A percentile compares a stretch with the other conserved stretches of the same genome.
These are phyloP conservation scores for Setomelanomma holmii DNA, from an alignment of 2,329 filamentous ascomycete species.

Conservation along the genomic window DNA sequence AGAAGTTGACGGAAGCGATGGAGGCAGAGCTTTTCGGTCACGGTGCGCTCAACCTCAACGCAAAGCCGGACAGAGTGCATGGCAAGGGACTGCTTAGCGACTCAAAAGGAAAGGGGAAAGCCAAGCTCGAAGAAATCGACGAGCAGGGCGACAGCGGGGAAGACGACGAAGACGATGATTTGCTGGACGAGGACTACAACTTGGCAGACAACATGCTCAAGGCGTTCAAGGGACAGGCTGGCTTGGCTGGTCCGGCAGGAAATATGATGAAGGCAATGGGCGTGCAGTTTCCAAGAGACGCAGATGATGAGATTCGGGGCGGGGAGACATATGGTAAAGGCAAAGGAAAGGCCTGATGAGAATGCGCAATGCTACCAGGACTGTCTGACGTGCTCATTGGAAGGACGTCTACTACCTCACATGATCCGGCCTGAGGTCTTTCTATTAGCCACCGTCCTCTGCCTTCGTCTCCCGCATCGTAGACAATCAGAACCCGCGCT, in stretches of 20 bases:
- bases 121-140: conserved; percentile 9
- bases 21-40: conserved; percentile 74
- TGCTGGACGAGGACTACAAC: conserved; percentile 81
- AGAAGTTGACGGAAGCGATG: conserved; percentile 71
- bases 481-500: neutral
- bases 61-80: conserved; percentile 19
- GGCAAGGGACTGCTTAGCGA: conserved; percentile 10
- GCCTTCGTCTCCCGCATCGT: neutral
- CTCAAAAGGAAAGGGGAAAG: conserved; percentile 30
- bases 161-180: conserved; percentile 54
- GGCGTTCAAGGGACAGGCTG: conserved; percentile 89
- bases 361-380: neutral
- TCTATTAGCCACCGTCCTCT: neutral
- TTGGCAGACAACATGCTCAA: conserved; percentile 90
- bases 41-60: conserved; percentile 65
- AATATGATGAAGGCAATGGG: conserved; percentile 91
- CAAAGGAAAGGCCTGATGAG: neutral
- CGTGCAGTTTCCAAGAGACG: conserved; percentile 79
- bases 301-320: conserved; percentile 58
- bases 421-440: neutral
- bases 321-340: neutral
- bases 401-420: no score
- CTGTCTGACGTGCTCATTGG: no score
- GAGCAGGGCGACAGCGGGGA: conserved; percentile 53
- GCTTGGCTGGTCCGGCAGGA: conserved; percentile 82